phyloP scores from a whole-genome alignment of 257 asterid genomes.

The Nyctanthes arbortristis region DNA sequence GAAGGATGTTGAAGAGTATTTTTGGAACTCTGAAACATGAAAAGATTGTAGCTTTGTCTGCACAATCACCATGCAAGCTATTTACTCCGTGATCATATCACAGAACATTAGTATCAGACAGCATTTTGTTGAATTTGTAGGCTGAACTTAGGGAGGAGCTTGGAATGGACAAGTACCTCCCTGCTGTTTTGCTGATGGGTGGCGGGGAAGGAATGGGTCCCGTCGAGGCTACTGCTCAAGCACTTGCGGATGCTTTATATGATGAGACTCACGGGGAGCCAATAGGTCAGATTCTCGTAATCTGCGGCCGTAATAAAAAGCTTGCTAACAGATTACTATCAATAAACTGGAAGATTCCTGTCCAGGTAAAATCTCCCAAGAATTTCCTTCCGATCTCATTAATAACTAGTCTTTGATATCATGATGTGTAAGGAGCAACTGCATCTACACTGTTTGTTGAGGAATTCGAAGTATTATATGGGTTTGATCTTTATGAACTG shows the following conservation, averaged over 20 bases:
- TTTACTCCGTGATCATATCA: neutral
- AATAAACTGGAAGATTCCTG: conserved; percentile 80
- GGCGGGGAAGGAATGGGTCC: conserved; percentile 99
- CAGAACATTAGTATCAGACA: neutral
- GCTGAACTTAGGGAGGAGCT: conserved; percentile 73
- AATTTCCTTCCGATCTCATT: neutral
- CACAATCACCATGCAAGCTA: neutral
- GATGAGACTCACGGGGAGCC: conserved; percentile 76
- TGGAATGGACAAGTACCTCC: conserved; percentile 89
- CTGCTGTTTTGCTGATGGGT: conserved; percentile 92
- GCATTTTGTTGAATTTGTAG: conserved; percentile 35
- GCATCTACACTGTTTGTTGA: neutral
- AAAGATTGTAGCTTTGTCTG: neutral
- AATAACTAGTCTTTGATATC: neutral
- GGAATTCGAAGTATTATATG: too few species aligned
- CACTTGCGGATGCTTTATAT: conserved; percentile 76
- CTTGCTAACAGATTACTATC: conserved; percentile 71
- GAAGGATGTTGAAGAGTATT: neutral
- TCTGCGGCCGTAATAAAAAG: conserved; percentile 90
- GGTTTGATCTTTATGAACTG: too few species aligned
- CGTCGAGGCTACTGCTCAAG: conserved; percentile 93
- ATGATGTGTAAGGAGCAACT: neutral
- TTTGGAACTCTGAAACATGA: neutral
- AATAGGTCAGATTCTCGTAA: conserved; percentile 81
- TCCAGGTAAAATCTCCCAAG: conserved; percentile 36